Percentiles rank a stretch among this genome's conserved stretches.
Evolutionary conservation across 2,329 filamentous ascomycete species (phyloP).

Genomic region (Tolypocladium nubicola): DNA sequence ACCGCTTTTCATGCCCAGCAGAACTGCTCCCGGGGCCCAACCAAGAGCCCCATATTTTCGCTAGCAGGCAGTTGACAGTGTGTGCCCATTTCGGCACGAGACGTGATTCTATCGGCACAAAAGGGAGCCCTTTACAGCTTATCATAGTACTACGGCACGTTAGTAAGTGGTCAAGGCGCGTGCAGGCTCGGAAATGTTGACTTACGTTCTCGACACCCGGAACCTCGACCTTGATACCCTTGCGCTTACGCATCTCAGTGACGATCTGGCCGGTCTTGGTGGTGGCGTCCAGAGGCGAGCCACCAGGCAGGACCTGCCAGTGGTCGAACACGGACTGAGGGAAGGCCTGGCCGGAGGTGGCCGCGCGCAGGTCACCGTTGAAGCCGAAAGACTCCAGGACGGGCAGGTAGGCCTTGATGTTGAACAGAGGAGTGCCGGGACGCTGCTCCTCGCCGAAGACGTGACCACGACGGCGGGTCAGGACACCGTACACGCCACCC

Average conservation of each 20-base stretch:
- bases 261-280: conserved; percentile 79
- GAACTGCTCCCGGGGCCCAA: conserved; percentile 12
- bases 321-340: conserved; percentile 98
- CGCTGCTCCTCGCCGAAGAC: conserved; percentile 98
- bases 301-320: conserved; percentile 93
- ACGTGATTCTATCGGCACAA: conserved; percentile 34
- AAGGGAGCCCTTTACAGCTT: conserved; percentile 68
- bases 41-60: conserved; percentile 18
- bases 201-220: conserved; percentile 93
- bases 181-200: conserved; percentile 16
- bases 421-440: conserved; percentile 97
- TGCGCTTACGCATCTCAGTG: conserved; percentile 89
- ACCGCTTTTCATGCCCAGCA: conserved; percentile 3
- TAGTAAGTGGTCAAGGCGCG: conserved; percentile 6
- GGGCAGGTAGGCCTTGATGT: conserved; percentile 93
- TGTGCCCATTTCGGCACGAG: conserved; percentile 31
- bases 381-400: conserved; percentile 99
- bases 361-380: conserved; percentile 90
- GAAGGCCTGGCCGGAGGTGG: conserved; percentile 96
- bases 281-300: conserved; percentile 74
- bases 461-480: conserved; percentile 96
- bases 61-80: conserved; percentile 28
- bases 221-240: conserved; percentile 96
- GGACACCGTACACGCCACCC: conserved; percentile 99
- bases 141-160: conserved; percentile 73